Base-by-base conservation (phyloP, 1,284 basidiomycete genomes). In the Tilletia indica region DNA sequence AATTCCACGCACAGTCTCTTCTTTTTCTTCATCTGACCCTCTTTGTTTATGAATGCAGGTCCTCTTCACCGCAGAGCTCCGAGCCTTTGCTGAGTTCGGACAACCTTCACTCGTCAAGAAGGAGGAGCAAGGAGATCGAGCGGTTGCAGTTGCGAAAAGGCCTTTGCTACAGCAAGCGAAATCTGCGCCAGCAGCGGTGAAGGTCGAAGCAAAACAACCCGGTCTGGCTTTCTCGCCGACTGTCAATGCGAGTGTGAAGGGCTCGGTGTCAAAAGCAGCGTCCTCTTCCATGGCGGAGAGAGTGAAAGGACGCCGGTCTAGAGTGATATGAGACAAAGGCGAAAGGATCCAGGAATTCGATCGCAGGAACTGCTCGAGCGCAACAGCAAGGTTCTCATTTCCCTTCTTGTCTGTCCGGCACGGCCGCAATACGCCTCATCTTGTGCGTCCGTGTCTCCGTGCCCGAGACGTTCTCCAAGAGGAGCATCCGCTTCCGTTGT, bases 61-160 rank as follows among this genome's bases (percentile, higher is more conserved):
- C 14, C 72, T 83, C 0, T 83, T 83, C 67, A 80, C 78, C 8
- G 82, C 82, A 1, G 82, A 83, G 63, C 54, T 83, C 11, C 70
- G 77, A 5, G 76, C 78, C 0, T 81, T 83, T 72, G 70, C 72
- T 6, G 64, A 72, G 9, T 83, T 81, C 70, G 56, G 71, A 71
- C 34, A 72, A 12, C 51, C 56, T 0, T 34, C 58, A 25, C 8
- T 38, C 2, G 71, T 67, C 5, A 75, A 73, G 70, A 77, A 78
- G 72, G 74, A 76, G 45, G 73, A 75, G 56, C 36, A 70, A 74
- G 56, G 34, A 63, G 34, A 63, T 9, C 58, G 9, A 63, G 34
- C 42, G 42, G 9, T 45, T 9, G 1, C 42, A 45, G 42, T 45
- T 8, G 42, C 42, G 9, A 45, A 45, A 45, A 45, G 14, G 42